A percentile compares a stretch with the other conserved stretches of the same genome.
phyloP scores from a whole-genome alignment of 2,329 filamentous ascomycete genomes.

The Diplodia sapinea region DNA sequence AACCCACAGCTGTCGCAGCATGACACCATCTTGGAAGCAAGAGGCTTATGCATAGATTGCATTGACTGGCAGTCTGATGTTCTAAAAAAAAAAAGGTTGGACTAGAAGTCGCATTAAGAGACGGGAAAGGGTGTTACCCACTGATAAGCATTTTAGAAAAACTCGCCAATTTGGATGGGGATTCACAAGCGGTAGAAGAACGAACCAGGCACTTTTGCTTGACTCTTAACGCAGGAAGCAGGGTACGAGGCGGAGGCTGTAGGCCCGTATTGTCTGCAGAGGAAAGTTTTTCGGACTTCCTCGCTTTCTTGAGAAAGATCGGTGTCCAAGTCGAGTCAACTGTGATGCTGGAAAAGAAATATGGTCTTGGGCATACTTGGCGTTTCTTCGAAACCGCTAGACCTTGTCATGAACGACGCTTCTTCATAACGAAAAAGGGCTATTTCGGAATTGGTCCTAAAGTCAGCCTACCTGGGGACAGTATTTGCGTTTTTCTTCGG shows the following conservation, averaged over 20 bases:
- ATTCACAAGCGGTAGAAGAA: not conserved
- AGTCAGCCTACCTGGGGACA: not conserved
- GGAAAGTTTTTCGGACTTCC: not conserved
- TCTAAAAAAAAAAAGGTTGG: rapidly evolving
- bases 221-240: not conserved
- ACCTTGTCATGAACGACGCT: not conserved
- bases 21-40: not conserved
- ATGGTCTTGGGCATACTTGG: not conserved
- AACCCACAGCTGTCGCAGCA: not conserved
- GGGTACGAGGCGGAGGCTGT: not conserved
- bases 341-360: not conserved
- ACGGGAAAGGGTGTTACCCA: not conserved
- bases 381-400: not conserved
- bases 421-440: not conserved
- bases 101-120: not conserved
- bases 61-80: not conserved
- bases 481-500: not conserved
- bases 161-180: not conserved
- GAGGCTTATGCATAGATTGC: not conserved
- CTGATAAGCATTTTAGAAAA: not conserved
- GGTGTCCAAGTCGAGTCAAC: not conserved
- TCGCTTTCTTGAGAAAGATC: not conserved
- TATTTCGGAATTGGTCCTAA: not conserved
- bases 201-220: not conserved
- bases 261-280: not conserved